These are phyloP conservation scores for Ambrosiella cleistominuta DNA, from an alignment of 2,329 filamentous ascomycete species.

Conservation along the genomic window DNA sequence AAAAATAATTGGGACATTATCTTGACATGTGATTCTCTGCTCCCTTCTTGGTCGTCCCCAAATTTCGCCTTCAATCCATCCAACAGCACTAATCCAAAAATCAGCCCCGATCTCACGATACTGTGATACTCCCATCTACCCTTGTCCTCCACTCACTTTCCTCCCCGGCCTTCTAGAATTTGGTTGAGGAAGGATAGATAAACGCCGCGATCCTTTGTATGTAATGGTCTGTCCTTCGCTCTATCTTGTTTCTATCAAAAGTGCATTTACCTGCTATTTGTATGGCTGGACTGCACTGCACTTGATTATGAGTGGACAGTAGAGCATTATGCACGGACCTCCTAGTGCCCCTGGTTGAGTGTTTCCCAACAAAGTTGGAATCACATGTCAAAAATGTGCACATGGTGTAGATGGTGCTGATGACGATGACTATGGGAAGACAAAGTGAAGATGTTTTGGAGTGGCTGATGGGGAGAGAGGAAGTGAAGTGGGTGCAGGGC, in stretches of 20 bases:
- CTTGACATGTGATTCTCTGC: slow-evolving; percentile 1
- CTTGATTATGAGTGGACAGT: too few relatives aligned
- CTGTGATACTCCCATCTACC: background rate
- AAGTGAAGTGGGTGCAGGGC: too few relatives aligned
- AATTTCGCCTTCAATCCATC: background rate
- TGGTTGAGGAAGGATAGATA: background rate
- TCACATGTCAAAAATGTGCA: slow-evolving; percentile 3
- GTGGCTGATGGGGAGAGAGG: too few relatives aligned
- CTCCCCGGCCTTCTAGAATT: background rate
- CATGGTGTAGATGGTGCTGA: too few relatives aligned
- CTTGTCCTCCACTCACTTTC: background rate
- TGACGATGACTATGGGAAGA: too few relatives aligned
- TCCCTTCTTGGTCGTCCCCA: background rate
- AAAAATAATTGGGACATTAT: background rate
- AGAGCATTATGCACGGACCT: background rate
- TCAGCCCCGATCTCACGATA: background rate
- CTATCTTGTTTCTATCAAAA: too few relatives aligned
- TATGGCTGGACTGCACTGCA: background rate
- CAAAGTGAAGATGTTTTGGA: too few relatives aligned
- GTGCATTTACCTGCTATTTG: background rate
- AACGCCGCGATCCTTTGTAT: too few relatives aligned
- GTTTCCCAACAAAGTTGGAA: slow-evolving; percentile 26
- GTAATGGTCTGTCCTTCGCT: too few relatives aligned
- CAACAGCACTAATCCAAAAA: background rate
- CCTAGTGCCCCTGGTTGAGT: slow-evolving; percentile 19